Evolutionary conservation across 2,329 filamentous ascomycete species (phyloP), one percentile per base, ranked within the genome.

Genomic region (Orbilia blumenaviensis): DNA sequence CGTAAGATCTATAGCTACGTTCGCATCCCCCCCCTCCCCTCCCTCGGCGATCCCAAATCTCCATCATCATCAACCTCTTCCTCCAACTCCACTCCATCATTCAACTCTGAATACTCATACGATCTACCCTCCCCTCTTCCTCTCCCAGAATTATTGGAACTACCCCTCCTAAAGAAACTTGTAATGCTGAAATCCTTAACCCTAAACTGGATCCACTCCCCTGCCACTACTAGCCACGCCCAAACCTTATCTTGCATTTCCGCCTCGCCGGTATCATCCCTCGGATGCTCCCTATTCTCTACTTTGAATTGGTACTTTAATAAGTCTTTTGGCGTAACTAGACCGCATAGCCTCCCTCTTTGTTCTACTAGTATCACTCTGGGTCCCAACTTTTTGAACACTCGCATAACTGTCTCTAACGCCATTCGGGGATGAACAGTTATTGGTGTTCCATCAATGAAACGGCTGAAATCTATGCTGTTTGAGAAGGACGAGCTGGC

Each of bases 351-450:
- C 58, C 89, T 88, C 12, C 95, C 95, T 72, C 92, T 91, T 81
- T 97, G 91, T 82, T 99, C 95, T 41, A 97, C 91, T 2, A 99
- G 86, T 58, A 99, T 94, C 4, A 97, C 93, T 0, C 95, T 89
- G 0, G 94, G 95, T 0, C 95, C 95, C 82, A 99, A 96, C 84
- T 98, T 99, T 82, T 94, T 94, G 86, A 99, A 99, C 9, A 99
- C 86, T 81, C 99, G 95, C 93, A 99, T 97, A 32, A 96, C 94
- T 0, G 95, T 99, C 83, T 99, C 95, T 0, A 99, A 88, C 0
- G 94, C 92, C 0, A 98, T 88, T 0, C 93, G 89, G 0, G 95
- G 95, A 81, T 99, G 95, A 0, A 94, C 94, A 0, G 93, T 92
- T 1, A 99, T 88, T 0, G 95, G 95, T 0, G 94, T 96, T 7